Conservation (phyloP, 2,329 filamentous ascomycete genomes). For the Pleomassaria siparia region DNA sequence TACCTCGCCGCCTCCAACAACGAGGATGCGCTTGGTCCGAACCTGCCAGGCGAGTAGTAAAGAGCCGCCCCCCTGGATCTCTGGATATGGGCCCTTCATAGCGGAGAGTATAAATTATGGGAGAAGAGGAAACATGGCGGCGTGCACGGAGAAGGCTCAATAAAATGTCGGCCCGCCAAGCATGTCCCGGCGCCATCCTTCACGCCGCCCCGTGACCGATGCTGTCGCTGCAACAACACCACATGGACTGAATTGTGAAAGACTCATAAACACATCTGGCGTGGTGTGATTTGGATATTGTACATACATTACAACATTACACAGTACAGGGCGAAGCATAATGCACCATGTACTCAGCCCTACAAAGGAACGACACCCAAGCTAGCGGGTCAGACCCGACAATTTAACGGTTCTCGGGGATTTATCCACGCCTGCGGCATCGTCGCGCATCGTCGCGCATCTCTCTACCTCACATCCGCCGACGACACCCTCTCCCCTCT, state of each 20-base stretch:
- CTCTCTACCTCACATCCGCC: conserved; percentile 6
- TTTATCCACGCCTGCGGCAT: neutral
- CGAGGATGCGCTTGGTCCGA: conserved; percentile 82
- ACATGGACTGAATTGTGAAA: too few species aligned
- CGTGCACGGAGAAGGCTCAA: conserved; percentile 25
- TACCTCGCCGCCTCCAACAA: conserved; percentile 94
- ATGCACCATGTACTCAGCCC: neutral
- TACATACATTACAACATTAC: too few species aligned
- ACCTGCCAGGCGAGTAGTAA: conserved; percentile 96
- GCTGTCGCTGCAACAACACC: too few species aligned
- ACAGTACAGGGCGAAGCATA: neutral
- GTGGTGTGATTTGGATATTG: too few species aligned
- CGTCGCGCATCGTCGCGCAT: conserved; percentile 5
- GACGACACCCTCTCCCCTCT: neutral
- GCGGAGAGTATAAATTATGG: conserved; percentile 24
- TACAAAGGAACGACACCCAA: neutral
- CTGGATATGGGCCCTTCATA: conserved; percentile 65
- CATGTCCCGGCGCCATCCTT: neutral
- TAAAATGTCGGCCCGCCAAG: neutral
- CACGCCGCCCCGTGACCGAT: neutral
- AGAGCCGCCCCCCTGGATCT: conserved; percentile 86
- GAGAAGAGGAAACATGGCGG: conserved; percentile 17
- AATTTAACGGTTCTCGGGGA: conserved; percentile 3
- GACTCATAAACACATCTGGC: too few species aligned
- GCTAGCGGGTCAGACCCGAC: neutral